phyloP scores from a whole-genome alignment of 257 asterid genomes.

The Galeopsis tetrahit region DNA sequence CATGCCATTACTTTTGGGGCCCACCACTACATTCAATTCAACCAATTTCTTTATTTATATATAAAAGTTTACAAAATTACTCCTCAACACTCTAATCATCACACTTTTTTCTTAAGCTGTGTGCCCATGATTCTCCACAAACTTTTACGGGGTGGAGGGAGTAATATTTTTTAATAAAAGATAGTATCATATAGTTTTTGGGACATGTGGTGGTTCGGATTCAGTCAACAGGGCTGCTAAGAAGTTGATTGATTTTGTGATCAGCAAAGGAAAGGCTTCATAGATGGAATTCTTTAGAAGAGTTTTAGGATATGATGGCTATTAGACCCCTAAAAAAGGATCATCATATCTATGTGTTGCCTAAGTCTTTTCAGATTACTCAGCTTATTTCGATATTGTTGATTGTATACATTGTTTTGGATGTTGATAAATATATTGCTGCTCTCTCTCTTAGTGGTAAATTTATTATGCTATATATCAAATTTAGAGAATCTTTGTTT shows the following conservation, averaged over 20 bases:
- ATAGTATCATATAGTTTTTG: neutral
- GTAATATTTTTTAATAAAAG: too few species aligned
- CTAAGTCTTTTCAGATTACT: neutral
- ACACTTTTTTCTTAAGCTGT: too few species aligned
- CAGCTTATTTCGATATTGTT: slow-evolving; percentile 14
- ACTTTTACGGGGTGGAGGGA: too few species aligned
- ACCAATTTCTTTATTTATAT: too few species aligned
- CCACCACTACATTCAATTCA: too few species aligned
- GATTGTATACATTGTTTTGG: slow-evolving; percentile 7
- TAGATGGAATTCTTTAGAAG: neutral
- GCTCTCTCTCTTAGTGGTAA: slow-evolving; percentile 25
- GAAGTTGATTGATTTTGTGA: slow-evolving; percentile 23
- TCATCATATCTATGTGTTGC: neutral
- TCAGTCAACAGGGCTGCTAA: slow-evolving; percentile 9
- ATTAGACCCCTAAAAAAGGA: neutral
- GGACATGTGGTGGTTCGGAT: slow-evolving; percentile 6
- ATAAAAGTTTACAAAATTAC: too few species aligned
- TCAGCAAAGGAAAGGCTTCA: neutral
- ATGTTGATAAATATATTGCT: slow-evolving; percentile 12
- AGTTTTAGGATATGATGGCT: slow-evolving; percentile 1
- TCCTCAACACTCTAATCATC: too few species aligned
- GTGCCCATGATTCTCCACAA: too few species aligned
- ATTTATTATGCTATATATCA: neutral
- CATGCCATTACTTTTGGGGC: too few species aligned
- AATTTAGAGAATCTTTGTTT: slow-evolving; percentile 21